These are phyloP conservation scores for Boletus subcaerulescens DNA, from an alignment of 768 basidiomycete species.

Conservation along the genomic window DNA sequence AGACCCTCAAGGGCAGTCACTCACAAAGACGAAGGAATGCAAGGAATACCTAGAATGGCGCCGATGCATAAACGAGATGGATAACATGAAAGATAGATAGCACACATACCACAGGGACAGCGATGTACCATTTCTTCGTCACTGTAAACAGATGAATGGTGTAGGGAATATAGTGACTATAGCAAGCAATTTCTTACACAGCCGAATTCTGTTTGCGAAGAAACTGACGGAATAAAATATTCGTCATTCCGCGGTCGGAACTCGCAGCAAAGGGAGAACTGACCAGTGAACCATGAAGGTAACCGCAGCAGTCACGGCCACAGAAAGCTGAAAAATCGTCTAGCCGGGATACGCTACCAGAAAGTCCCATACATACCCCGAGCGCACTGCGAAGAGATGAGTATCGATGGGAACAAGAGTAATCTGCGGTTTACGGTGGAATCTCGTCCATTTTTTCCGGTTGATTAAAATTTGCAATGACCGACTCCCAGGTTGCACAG, in stretches of 20 bases:
- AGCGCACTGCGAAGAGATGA: slow-evolving; percentile 19
- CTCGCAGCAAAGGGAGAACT: background rate
- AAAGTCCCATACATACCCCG: slow-evolving; percentile 16
- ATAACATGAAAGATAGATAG: background rate
- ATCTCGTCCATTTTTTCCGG: slow-evolving; percentile 28
- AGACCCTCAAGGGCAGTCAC: background rate
- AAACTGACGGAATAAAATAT: slow-evolving; percentile 12
- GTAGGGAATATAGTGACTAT: background rate
- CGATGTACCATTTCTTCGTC: slow-evolving; percentile 33
- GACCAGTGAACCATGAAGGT: slow-evolving; percentile 35
- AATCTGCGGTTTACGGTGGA: slow-evolving; percentile 20
- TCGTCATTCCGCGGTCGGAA: background rate
- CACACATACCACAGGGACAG: slow-evolving; percentile 26
- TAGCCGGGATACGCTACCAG: background rate
- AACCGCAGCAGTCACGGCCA: slow-evolving; percentile 29
- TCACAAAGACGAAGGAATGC: slow-evolving; percentile 34
- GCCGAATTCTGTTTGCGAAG: slow-evolving; percentile 33
- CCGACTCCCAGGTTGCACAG: slow-evolving; percentile 23
- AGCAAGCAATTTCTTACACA: slow-evolving; percentile 18
- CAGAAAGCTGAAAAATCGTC: slow-evolving; percentile 24
- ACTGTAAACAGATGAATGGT: slow-evolving; percentile 17
- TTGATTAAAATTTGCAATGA: slow-evolving; percentile 25
- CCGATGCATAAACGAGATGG: background rate
- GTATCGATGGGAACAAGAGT: background rate
- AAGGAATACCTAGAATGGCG: slow-evolving; percentile 22